Base-by-base conservation (phyloP, 768 basidiomycete species). In the Trametopsis cervina region DNA sequence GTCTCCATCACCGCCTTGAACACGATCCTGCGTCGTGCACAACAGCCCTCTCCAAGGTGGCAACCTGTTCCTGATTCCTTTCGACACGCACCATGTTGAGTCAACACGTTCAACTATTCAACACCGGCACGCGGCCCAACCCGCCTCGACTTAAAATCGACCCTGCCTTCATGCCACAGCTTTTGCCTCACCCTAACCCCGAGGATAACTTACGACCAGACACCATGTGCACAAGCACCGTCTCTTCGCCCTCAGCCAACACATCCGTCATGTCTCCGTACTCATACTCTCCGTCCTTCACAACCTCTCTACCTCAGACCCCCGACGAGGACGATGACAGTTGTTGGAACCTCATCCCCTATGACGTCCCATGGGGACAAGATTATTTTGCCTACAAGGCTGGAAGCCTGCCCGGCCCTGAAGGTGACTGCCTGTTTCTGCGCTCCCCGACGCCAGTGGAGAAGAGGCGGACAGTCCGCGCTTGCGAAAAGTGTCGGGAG, bases 391-490 rank as follows among this genome's bases (percentile, higher is more conserved):
- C 62, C 37, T 69, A 69, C 49, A 51, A 52, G 24, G 48, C 57
- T 0, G 68, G 68, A 20, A 60, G 57, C 9, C 60, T 69, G 4
- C 68, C 68, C 0, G 68, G 68, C 2, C 68, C 68, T 15, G 63
- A 69, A 23, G 68, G 68, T 20, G 56, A 55, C 11, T 69, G 68
- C 55, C 56, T 69, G 26, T 67, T 69, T 57, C 55, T 69, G 26
- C 65, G 68, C 41, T 68, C 67, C 10, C 68, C 68, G 15, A 69
- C 68, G 13, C 68, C 68, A 4, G 47, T 66, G 49, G 66, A 65
- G 49, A 63, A 67, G 50, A 57, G 63, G 38, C 63, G 69, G 22
- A 66, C 68, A 10, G 56, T 60, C 18, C 62, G 64, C 48, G 69
- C 69, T 3, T 70, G 69, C 55, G 60, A 63, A 41, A 65, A 61